Percentiles rank a stretch among this genome's conserved stretches.
Conservation (phyloP, 2,329 filamentous ascomycete genomes). For the Leptographium procerum region DNA sequence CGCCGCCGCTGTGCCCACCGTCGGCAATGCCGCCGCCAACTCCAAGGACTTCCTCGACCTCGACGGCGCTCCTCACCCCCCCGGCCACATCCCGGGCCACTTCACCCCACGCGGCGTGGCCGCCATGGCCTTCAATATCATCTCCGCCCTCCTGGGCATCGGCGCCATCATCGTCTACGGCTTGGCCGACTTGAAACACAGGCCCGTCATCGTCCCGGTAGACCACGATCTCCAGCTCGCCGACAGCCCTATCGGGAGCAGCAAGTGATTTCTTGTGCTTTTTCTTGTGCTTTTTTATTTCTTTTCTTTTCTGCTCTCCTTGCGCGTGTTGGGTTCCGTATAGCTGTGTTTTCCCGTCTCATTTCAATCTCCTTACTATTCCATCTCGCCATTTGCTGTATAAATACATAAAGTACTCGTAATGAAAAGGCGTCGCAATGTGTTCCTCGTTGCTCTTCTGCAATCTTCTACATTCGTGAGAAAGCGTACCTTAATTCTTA, state of each 20-base stretch:
- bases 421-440: too few species aligned
- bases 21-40: conserved; percentile 20
- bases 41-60: conserved; percentile 15
- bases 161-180: conserved; percentile 58
- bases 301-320: not conserved
- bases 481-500: too few species aligned
- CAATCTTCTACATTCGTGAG: too few species aligned
- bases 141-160: conserved; percentile 61
- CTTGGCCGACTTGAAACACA: conserved; percentile 21
- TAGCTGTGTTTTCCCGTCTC: not conserved
- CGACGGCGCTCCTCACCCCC: conserved; percentile 13
- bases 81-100: conserved; percentile 12
- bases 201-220: not conserved
- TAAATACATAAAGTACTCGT: too few species aligned
- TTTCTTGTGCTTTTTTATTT: not conserved
- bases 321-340: too few species aligned
- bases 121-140: conserved; percentile 60
- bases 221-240: not conserved
- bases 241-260: not conserved
- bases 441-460: too few species aligned
- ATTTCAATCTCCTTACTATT: not conserved
- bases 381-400: not conserved
- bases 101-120: conserved; percentile 59
- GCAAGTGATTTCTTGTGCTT: not conserved
- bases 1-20: conserved; percentile 12